Percentiles rank a stretch among this genome's conserved stretches.
Evolutionary conservation across 2,329 filamentous ascomycete genomes (phyloP).

Genomic region (Claviceps sp.): DNA sequence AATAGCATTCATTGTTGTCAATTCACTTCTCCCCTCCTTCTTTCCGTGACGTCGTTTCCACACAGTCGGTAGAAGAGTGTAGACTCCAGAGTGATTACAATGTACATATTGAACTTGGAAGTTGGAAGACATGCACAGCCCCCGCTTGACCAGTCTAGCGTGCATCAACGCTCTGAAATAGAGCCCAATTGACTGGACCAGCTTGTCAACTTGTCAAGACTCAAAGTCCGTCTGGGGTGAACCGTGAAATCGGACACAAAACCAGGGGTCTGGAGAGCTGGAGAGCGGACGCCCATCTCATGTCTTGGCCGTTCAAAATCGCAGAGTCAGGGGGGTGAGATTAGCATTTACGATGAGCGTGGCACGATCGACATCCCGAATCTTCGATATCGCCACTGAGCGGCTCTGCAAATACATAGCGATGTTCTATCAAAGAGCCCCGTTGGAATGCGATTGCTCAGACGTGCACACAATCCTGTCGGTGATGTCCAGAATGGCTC

Average conservation of each 20-base stretch:
- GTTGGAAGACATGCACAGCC: background rate
- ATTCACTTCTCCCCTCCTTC: no score
- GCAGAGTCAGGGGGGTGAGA: background rate
- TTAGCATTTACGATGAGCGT: no score
- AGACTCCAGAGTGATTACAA: no score
- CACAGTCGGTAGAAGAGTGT: no score
- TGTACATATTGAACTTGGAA: background rate
- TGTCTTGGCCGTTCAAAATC: background rate
- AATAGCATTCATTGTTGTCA: no score
- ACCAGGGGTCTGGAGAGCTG: background rate
- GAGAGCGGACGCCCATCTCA: background rate
- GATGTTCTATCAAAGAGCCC: no score
- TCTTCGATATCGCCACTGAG: no score
- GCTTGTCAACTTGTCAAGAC: background rate
- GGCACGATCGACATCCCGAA: no score
- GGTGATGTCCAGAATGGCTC: no score
- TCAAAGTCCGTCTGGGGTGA: background rate
- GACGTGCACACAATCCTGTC: background rate
- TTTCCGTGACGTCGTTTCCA: no score
- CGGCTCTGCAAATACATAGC: no score
- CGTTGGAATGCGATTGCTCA: background rate
- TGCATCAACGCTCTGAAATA: conserved; percentile 1
- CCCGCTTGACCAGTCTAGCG: no score
- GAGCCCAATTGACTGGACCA: background rate
- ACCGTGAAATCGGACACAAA: background rate